Evolutionary conservation across 129 eudicot species (phyloP).

Genomic region (Glebionis coronaria): DNA sequence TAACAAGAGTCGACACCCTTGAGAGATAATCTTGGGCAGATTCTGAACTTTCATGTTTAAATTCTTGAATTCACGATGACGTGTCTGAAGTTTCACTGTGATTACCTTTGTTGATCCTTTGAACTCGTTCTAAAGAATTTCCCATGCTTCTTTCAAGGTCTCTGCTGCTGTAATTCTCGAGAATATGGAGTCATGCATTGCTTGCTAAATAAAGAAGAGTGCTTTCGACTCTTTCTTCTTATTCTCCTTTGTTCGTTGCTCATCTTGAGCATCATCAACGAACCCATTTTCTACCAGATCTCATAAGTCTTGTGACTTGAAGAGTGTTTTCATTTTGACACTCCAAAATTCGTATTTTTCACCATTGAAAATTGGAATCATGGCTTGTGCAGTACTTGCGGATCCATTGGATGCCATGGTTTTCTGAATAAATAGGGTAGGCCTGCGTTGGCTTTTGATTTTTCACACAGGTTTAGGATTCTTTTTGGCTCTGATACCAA

Average conservation of each 20-base stretch:
- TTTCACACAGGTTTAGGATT: too few relatives aligned
- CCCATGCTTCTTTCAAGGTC: background rate
- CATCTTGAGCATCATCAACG: background rate
- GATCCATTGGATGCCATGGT: too few relatives aligned
- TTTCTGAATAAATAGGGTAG: too few relatives aligned
- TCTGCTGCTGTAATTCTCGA: background rate
- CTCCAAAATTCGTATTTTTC: constrained; percentile 6
- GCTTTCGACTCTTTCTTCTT: constrained; percentile 3
- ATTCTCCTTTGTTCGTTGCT: background rate
- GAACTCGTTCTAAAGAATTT: background rate
- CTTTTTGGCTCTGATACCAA: too few relatives aligned
- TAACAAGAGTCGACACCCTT: too few relatives aligned
- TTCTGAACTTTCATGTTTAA: too few relatives aligned
- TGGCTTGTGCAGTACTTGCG: too few relatives aligned
- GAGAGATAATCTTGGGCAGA: too few relatives aligned
- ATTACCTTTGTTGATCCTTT: background rate
- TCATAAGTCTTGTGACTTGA: background rate
- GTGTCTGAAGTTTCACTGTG: background rate
- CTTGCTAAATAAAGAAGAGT: background rate
- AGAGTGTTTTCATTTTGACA: background rate
- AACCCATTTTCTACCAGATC: background rate
- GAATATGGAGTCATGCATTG: background rate
- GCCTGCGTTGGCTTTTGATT: too few relatives aligned
- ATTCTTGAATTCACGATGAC: background rate
- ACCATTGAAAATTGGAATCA: background rate